These are phyloP conservation scores for Leccinum griseonigrum DNA, from an alignment of 1,284 basidiomycete species.

Conservation along the genomic window DNA sequence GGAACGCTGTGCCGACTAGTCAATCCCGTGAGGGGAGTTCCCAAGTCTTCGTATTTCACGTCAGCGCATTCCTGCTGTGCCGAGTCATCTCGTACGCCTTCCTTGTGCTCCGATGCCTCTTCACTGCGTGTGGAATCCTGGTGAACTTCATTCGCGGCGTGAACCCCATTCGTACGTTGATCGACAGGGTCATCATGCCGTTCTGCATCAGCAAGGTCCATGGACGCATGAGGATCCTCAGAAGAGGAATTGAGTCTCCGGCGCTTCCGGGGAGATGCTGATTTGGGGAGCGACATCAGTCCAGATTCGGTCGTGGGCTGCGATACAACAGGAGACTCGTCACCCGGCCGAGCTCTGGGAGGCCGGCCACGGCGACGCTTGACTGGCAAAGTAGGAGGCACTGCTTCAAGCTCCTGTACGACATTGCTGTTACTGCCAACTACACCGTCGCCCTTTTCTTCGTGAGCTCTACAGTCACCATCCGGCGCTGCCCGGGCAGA, in stretches of 20 bases:
- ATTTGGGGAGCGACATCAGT: slow-evolving; percentile 12
- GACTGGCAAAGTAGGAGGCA: slow-evolving; percentile 4
- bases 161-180: slow-evolving; percentile 19
- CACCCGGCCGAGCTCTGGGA: slow-evolving; percentile 11
- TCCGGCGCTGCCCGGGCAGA: slow-evolving; percentile 19
- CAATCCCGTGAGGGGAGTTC: slow-evolving; percentile 50
- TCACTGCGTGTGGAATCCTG: slow-evolving; percentile 3
- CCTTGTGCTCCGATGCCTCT: neutral
- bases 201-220: slow-evolving; percentile 5
- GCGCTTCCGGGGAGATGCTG: slow-evolving; percentile 25
- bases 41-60: slow-evolving; percentile 51
- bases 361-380: slow-evolving; percentile 32
- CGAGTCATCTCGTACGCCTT: slow-evolving; percentile 3
- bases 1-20: slow-evolving; percentile 53
- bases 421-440: slow-evolving; percentile 4
- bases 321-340: neutral
- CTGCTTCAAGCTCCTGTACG: slow-evolving; percentile 10
- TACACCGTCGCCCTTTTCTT: slow-evolving; percentile 3
- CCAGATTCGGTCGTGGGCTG: slow-evolving; percentile 8
- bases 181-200: slow-evolving; percentile 8
- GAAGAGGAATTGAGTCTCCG: slow-evolving; percentile 25
- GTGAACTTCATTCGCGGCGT: slow-evolving; percentile 18
- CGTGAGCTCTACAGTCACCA: slow-evolving; percentile 6
- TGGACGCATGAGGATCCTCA: slow-evolving; percentile 7
- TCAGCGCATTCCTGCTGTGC: slow-evolving; percentile 21